A percentile compares a stretch with the other conserved stretches of the same genome.
phyloP scores from a whole-genome alignment of 108 stramenopile species.

The Nannochloropsis salina region DNA sequence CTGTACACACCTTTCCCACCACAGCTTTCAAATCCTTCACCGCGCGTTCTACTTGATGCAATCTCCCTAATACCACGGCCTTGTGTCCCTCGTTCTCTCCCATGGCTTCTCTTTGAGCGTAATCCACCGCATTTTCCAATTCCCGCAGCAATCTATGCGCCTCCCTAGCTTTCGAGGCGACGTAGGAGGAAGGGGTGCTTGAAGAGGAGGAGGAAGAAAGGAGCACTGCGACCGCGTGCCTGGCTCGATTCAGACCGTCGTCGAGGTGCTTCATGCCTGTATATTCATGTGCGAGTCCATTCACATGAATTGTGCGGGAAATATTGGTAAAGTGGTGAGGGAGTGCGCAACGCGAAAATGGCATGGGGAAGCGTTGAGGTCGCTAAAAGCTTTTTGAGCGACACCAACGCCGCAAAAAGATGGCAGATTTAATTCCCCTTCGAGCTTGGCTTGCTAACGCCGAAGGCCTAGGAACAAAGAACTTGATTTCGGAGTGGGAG shows the following conservation, averaged over 20 bases:
- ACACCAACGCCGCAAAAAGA: no score
- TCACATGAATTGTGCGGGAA: no score
- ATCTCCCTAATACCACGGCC: neutral
- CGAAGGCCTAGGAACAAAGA: no score
- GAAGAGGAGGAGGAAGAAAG: neutral
- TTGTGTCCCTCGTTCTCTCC: neutral
- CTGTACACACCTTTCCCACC: neutral
- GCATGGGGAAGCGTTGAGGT: no score
- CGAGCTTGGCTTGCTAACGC: no score
- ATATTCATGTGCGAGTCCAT: no score
- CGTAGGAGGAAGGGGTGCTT: neutral
- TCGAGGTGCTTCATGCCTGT: neutral
- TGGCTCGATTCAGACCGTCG: neutral
- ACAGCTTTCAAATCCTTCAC: neutral
- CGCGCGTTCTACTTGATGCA: neutral
- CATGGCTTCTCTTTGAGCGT: neutral
- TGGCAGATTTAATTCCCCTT: no score
- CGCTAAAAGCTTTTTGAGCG: no score
- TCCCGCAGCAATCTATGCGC: neutral
- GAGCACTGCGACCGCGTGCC: neutral
- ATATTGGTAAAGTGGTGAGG: no score
- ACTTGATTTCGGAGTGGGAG: no score
- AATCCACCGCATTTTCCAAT: neutral
- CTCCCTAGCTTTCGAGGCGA: neutral
- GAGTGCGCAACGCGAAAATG: no score